phyloP scores from a whole-genome alignment of 164 flowering plant genomes.

The Dillenia turbinata region DNA sequence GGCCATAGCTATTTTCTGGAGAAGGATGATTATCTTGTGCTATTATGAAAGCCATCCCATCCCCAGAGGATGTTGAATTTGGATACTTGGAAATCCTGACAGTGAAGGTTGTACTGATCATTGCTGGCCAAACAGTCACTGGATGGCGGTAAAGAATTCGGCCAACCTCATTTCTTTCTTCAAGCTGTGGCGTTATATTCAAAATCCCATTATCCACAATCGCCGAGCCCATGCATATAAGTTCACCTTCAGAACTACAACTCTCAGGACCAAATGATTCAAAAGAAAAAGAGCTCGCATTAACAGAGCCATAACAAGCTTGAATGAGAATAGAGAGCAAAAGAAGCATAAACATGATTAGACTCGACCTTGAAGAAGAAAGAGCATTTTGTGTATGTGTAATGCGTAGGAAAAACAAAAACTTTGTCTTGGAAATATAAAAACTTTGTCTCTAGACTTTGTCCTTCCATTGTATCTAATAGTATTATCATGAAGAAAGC shows the following conservation, averaged over 20 bases:
- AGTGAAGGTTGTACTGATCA: slow-evolving; percentile 39
- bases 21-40: slow-evolving; percentile 31
- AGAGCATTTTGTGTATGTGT: slow-evolving; percentile 33
- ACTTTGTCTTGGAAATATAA: slow-evolving; percentile 4
- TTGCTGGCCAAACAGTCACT: slow-evolving; percentile 42
- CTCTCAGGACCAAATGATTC: slow-evolving; percentile 23
- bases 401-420: slow-evolving; percentile 23
- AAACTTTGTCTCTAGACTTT: no score
- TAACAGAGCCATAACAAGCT: slow-evolving; percentile 12
- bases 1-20: slow-evolving; percentile 36
- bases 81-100: slow-evolving; percentile 25
- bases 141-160: slow-evolving; percentile 34
- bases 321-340: slow-evolving; percentile 16
- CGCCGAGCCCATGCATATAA: slow-evolving; percentile 41
- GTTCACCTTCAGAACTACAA: slow-evolving; percentile 25
- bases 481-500: no score
- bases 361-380: no score
- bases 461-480: no score
- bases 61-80: slow-evolving; percentile 26
- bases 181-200: slow-evolving; percentile 26
- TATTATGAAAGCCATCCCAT: slow-evolving; percentile 51
- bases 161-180: slow-evolving; percentile 19
- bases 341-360: slow-evolving; percentile 25
- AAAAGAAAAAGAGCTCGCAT: slow-evolving; percentile 23
- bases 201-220: slow-evolving; percentile 23